phyloP scores from a whole-genome alignment of 208 protist species.

The Blechomonas ayalai region DNA sequence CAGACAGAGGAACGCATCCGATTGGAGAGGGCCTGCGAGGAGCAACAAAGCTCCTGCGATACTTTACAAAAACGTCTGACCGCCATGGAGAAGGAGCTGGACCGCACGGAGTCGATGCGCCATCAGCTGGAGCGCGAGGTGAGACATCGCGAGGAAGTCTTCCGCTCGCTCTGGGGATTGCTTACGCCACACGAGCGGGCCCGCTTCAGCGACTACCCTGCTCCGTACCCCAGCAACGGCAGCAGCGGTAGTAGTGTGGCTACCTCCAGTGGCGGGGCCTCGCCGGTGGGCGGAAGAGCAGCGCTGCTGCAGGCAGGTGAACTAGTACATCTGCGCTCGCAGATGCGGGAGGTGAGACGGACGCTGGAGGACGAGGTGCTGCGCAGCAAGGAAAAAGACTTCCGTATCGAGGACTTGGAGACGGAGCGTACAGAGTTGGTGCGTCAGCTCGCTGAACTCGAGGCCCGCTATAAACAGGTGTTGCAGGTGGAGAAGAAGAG shows the following conservation, averaged over 20 bases:
- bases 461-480: slow-evolving; percentile 15
- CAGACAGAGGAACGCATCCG: slow-evolving; percentile 24
- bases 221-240: not conserved
- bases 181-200: slow-evolving; percentile 42
- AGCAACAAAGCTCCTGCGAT: slow-evolving; percentile 30
- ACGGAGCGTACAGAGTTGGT: slow-evolving; percentile 9
- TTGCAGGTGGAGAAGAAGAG: slow-evolving; percentile 17
- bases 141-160: slow-evolving; percentile 23
- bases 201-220: slow-evolving; percentile 15
- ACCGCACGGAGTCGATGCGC: slow-evolving; percentile 18
- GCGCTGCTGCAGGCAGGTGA: slow-evolving; percentile 18
- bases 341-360: slow-evolving; percentile 8
- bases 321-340: slow-evolving; percentile 19
- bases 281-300: no score
- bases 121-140: slow-evolving; percentile 14
- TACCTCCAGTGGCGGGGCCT: not conserved
- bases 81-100: slow-evolving; percentile 33
- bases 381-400: slow-evolving; percentile 6
- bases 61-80: slow-evolving; percentile 26
- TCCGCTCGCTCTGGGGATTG: slow-evolving; percentile 28
- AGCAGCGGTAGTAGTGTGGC: not conserved
- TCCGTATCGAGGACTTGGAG: slow-evolving; percentile 20
- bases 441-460: slow-evolving; percentile 5
- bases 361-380: slow-evolving; percentile 13
- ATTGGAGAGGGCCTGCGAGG: slow-evolving; percentile 26